phyloP scores from a whole-genome alignment of 75 land plant species.

The Pinus taeda region DNA sequence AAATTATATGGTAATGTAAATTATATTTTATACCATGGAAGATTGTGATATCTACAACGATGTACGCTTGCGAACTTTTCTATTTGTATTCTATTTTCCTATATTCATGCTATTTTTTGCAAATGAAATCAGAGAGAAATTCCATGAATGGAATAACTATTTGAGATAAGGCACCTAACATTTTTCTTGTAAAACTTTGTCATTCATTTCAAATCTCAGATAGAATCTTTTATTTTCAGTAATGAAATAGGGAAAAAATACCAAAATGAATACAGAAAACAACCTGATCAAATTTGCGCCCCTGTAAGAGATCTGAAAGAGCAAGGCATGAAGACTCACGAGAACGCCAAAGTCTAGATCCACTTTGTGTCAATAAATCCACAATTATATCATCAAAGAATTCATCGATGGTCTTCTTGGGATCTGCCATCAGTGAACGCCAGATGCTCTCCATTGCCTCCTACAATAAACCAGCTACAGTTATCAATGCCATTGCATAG shows the following conservation, averaged over 20 bases:
- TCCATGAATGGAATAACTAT: too few species aligned
- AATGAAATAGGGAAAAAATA: constrained; percentile 4
- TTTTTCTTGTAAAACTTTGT: too few species aligned
- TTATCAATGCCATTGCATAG: too few species aligned
- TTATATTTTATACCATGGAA: too few species aligned
- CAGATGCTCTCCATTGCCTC: constrained; percentile 99
- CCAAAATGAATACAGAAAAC: not conserved
- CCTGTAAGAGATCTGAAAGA: constrained; percentile 93
- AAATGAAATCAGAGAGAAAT: too few species aligned
- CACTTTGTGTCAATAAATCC: constrained; percentile 77
- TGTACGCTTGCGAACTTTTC: too few species aligned
- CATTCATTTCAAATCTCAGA: not conserved
- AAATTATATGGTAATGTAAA: too few species aligned
- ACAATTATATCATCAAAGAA: constrained; percentile 74
- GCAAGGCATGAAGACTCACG: constrained; percentile 97
- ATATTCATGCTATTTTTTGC: too few species aligned
- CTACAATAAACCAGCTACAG: constrained; percentile 21
- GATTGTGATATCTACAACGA: too few species aligned
- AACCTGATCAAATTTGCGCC: constrained; percentile 89
- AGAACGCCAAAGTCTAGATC: constrained; percentile 97
- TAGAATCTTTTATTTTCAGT: not conserved
- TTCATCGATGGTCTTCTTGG: constrained; percentile 92
- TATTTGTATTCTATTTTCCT: too few species aligned
- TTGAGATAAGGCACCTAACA: too few species aligned
- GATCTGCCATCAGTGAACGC: constrained; percentile 90